These are phyloP conservation scores for Talaromyces sp. DNA, from an alignment of 2,329 filamentous ascomycete species.

Conservation along the genomic window DNA sequence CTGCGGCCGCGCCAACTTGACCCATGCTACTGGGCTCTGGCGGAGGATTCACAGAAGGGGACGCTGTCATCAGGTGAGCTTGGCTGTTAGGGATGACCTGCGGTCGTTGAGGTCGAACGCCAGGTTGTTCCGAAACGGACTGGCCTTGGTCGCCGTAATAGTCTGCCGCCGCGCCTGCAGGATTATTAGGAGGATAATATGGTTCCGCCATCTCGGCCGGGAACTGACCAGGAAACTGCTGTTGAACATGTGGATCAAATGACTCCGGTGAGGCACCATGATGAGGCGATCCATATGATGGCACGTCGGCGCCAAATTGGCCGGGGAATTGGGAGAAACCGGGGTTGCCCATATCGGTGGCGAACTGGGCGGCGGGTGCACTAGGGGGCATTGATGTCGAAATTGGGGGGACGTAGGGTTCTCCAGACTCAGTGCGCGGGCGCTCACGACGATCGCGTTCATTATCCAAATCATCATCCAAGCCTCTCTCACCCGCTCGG, in stretches of 20 bases:
- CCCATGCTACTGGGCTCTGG: slow-evolving; percentile 60
- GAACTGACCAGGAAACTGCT: slow-evolving; percentile 64
- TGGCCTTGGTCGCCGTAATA: slow-evolving; percentile 66
- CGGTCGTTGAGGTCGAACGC: slow-evolving; percentile 57
- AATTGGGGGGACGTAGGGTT: slow-evolving; percentile 27
- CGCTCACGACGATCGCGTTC: slow-evolving; percentile 29
- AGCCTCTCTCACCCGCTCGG: slow-evolving; percentile 18
- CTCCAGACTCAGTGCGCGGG: slow-evolving; percentile 34
- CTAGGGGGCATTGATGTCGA: slow-evolving; percentile 25
- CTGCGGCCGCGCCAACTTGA: slow-evolving; percentile 54
- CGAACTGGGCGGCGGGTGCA: slow-evolving; percentile 31
- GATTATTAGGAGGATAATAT: slow-evolving; percentile 49
- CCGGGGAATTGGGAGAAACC: slow-evolving; percentile 39
- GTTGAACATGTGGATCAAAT: slow-evolving; percentile 53
- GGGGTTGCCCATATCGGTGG: slow-evolving; percentile 32
- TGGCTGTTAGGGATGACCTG: slow-evolving; percentile 58
- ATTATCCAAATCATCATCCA: slow-evolving; percentile 22
- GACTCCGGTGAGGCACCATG: slow-evolving; percentile 27
- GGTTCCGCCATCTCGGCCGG: slow-evolving; percentile 50
- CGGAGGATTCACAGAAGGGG: slow-evolving; percentile 54
- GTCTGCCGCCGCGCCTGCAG: slow-evolving; percentile 60
- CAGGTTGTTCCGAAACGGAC: slow-evolving; percentile 62
- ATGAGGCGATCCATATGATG: slow-evolving; percentile 20
- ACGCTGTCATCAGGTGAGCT: slow-evolving; percentile 59
- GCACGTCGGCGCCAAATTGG: slow-evolving; percentile 21